phyloP scores from a whole-genome alignment of 1,284 basidiomycete genomes.

The Puccinia horiana region DNA sequence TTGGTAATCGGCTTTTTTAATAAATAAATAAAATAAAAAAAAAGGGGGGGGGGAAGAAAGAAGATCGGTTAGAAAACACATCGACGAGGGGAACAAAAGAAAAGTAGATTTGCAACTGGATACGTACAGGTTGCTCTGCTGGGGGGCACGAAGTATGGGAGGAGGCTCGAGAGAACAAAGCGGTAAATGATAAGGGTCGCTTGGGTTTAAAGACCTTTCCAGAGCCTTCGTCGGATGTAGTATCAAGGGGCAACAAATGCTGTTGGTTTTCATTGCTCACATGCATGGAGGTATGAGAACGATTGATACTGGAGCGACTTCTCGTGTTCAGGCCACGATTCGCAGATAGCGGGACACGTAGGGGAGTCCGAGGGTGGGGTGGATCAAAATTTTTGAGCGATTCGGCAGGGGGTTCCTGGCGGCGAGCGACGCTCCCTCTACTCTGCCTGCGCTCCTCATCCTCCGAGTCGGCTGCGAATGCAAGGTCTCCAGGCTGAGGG shows the following conservation, averaged over 20 bases:
- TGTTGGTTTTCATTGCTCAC: constrained; percentile 1
- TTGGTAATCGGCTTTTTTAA: background rate
- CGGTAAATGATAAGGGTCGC: constrained; percentile 46
- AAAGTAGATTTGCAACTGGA: background rate
- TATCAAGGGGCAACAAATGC: background rate
- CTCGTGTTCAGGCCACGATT: constrained; percentile 10
- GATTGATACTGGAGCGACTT: constrained; percentile 36
- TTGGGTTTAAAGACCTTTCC: constrained; percentile 16
- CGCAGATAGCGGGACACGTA: background rate
- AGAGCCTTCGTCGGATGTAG: background rate
- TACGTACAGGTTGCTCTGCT: background rate
- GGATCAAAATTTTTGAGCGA: background rate
- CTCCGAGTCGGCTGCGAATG: constrained; percentile 48
- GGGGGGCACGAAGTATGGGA: background rate
- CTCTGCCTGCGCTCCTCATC: constrained; percentile 31
- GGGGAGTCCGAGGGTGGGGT: constrained; percentile 10
- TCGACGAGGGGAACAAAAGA: background rate
- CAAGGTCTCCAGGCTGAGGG: constrained; percentile 23
- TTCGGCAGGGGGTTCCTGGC: background rate
- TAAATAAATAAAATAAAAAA: background rate
- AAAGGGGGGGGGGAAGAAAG: background rate
- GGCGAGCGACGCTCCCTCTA: background rate
- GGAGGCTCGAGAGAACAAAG: constrained; percentile 38
- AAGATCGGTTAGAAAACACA: background rate
- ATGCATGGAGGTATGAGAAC: background rate